Evolutionary conservation across 2,329 filamentous ascomycete genomes (phyloP), one percentile per base, ranked within the genome.

Genomic region (Dothiorella sarmentorum): DNA sequence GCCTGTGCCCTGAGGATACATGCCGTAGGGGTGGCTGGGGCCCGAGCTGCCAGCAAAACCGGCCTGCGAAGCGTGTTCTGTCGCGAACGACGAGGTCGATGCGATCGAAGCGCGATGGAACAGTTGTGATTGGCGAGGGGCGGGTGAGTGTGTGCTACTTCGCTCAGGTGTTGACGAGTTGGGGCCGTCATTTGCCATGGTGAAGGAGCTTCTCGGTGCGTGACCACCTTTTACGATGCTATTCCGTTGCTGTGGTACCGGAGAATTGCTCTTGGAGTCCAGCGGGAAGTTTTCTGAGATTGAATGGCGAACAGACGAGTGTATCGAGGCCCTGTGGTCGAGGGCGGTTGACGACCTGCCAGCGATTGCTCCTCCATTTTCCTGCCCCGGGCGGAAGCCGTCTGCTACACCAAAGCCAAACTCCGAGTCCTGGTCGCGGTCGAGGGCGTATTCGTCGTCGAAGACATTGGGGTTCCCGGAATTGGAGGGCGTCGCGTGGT

Each of bases 11-110:
- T 96, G 91, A 6, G 87, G 84, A 71, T 95, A 95, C 84, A 93
- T 87, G 65, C 84, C 84, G 70, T 95, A 96, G 0, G 90, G 89
- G 72, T 94, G 89, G 56, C 89, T 94, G 17, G 91, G 90, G 2
- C 86, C 87, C 3, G 82, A 59, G 22, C 47, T 85, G 1, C 85
- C 83, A 56, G 82, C 82, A 63, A 91, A 89, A 11, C 88, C 87
- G 60, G 83, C 86, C 59, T 90, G 80, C 3, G 78, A 73, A 31
- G 71, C 70, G 38, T 68, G 68, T 59, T 68, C 73, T 15, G 73
- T 72, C 29, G 70, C 71, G 60, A 74, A 75, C 5, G 77, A 78
- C 3, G 71, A 77, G 3, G 74, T 68, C 10, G 71, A 68, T 64
- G 71, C 70, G 62, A 75, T 64, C 13, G 71, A 70, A 60, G 69